These are phyloP conservation scores for Tillandsia leiboldiana DNA, from an alignment of 176 grass and related monocot species.

Conservation along the genomic window DNA sequence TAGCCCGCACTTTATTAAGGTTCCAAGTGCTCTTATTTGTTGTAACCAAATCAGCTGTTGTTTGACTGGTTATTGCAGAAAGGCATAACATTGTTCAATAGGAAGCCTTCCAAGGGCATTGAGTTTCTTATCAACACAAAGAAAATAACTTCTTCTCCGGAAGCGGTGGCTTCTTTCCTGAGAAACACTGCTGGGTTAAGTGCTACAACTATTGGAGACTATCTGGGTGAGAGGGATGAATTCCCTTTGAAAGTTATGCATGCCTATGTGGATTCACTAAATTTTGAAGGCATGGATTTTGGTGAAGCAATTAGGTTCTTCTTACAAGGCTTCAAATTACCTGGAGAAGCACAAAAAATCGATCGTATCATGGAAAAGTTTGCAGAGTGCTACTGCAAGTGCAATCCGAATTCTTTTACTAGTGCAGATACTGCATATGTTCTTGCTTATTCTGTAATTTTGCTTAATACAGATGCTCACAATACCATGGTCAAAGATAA, in stretches of 20 bases:
- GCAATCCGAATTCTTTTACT: slow-evolving; percentile 71
- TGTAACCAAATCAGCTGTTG: not conserved
- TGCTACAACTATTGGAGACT: slow-evolving; percentile 81
- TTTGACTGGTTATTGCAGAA: slow-evolving; percentile 52
- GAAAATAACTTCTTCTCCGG: slow-evolving; percentile 67
- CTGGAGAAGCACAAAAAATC: slow-evolving; percentile 99
- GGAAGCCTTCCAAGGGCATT: slow-evolving; percentile 91
- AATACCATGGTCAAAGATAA: slow-evolving; percentile 94
- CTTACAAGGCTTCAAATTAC: slow-evolving; percentile 83
- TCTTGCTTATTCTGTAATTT: slow-evolving; percentile 95
- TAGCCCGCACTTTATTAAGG: not conserved
- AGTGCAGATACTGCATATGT: slow-evolving; percentile 98
- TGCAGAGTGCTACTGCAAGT: slow-evolving; percentile 92
- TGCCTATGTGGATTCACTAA: slow-evolving; percentile 86
- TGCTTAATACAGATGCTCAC: slow-evolving; percentile 97
- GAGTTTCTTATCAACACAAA: slow-evolving; percentile 84
- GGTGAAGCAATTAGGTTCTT: slow-evolving; percentile 89
- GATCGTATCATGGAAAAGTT: slow-evolving; percentile 99
- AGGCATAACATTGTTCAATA: slow-evolving; percentile 86
- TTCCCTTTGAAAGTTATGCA: slow-evolving; percentile 97
- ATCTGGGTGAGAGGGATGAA: slow-evolving; percentile 92
- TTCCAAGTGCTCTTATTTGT: not conserved
- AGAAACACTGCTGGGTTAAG: slow-evolving; percentile 70
- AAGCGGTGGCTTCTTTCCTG: slow-evolving; percentile 77
- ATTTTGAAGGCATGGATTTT: slow-evolving; percentile 85